A percentile compares a stretch with the other conserved stretches of the same genome.
Evolutionary conservation across 2,329 filamentous ascomycete genomes (phyloP).

Genomic region (Neopestalotiopsis clavispora): DNA sequence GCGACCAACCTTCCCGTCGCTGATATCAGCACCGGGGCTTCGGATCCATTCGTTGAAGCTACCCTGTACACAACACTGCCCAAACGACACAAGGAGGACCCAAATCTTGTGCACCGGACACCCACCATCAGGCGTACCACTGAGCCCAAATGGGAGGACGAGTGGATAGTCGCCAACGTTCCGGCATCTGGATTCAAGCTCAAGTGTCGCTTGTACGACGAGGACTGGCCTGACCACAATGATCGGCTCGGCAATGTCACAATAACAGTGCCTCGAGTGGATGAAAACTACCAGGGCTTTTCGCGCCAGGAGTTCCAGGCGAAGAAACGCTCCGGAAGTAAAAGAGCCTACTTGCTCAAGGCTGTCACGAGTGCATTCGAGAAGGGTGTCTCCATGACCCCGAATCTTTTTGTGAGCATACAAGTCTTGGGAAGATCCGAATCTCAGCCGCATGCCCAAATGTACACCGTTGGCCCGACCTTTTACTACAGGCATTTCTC

Average conservation of each 20-base stretch:
- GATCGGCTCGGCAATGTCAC: conserved; percentile 89
- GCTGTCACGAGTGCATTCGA: conserved; percentile 68
- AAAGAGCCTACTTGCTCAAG: conserved; percentile 80
- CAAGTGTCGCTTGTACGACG: conserved; percentile 88
- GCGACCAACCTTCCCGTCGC: conserved; percentile 82
- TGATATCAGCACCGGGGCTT: conserved; percentile 77
- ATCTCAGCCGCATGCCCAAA: conserved; percentile 64
- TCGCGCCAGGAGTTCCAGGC: conserved; percentile 67
- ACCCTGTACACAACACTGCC: conserved; percentile 75
- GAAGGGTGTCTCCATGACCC: conserved; percentile 69
- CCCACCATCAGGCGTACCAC: conserved; percentile 74
- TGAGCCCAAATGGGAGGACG: conserved; percentile 80
- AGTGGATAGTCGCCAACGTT: conserved; percentile 89
- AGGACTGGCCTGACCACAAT: conserved; percentile 84
- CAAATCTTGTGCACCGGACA: conserved; percentile 74
- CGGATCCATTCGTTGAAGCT: conserved; percentile 82
- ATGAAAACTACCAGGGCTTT: conserved; percentile 71
- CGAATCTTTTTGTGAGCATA: conserved; percentile 73
- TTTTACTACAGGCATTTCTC: conserved; percentile 84
- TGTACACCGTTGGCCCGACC: conserved; percentile 81
- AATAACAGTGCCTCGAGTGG: conserved; percentile 64
- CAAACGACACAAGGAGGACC: conserved; percentile 84
- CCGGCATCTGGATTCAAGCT: conserved; percentile 80
- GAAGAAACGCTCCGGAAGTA: conserved; percentile 85
- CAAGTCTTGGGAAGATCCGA: conserved; percentile 79